Percentiles rank a stretch among this genome's conserved stretches.
Evolutionary conservation across 257 asterid genomes (phyloP).

Genomic region (Ballota nigra): DNA sequence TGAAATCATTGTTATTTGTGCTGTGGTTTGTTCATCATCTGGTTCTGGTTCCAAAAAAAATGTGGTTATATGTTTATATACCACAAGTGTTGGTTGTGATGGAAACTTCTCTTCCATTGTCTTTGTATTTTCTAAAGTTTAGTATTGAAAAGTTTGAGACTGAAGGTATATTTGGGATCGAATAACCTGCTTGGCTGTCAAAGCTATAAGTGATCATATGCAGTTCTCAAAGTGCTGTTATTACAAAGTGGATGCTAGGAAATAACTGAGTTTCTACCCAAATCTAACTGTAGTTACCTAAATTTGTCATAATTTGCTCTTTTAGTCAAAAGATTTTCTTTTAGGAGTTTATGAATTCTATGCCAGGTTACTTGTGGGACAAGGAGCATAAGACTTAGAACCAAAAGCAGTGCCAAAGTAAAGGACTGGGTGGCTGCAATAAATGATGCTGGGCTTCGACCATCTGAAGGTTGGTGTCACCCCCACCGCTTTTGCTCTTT

Average conservation of each 20-base stretch:
- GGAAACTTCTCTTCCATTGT: background rate
- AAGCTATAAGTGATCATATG: conserved; percentile 14
- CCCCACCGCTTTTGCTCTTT: conserved; percentile 96
- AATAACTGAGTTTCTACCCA: background rate
- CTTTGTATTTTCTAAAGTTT: conserved; percentile 4
- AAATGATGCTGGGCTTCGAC: conserved; percentile 94
- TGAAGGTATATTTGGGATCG: conserved; percentile 1
- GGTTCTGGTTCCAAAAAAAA: background rate
- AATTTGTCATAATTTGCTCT: conserved; percentile 7
- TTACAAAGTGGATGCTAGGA: conserved; percentile 1
- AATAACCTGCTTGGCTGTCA: background rate
- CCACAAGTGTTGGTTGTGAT: background rate
- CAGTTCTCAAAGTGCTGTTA: conserved; percentile 6
- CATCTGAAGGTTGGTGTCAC: conserved; percentile 99
- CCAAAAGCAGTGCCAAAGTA: conserved; percentile 65
- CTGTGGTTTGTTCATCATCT: conserved; percentile 8
- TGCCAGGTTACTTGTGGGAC: conserved; percentile 88
- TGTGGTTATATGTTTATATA: background rate
- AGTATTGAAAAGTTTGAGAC: background rate
- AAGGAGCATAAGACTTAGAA: conserved; percentile 81
- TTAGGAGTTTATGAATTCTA: conserved; percentile 18
- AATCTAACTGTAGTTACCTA: conserved; percentile 10
- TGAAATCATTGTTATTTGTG: conserved; percentile 13
- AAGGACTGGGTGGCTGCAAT: conserved; percentile 97
- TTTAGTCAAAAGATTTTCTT: conserved; percentile 11